Percentiles rank a stretch among this genome's conserved stretches.
phyloP scores from a whole-genome alignment of 2,329 filamentous ascomycete species.

The Fusarium liriodendri region DNA sequence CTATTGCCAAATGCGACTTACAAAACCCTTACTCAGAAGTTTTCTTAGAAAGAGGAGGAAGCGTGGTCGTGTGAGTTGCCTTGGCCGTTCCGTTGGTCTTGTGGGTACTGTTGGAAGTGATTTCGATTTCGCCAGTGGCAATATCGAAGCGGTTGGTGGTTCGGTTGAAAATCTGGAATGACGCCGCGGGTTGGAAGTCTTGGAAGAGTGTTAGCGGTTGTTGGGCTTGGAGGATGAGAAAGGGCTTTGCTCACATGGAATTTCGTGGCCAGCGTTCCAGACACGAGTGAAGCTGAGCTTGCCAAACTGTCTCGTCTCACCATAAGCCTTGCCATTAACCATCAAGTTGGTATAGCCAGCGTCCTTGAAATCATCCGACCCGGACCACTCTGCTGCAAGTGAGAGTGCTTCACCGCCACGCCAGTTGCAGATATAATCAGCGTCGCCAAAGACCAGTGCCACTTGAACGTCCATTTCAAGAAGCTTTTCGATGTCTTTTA shows the following conservation, averaged over 20 bases:
- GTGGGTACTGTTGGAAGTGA: background rate
- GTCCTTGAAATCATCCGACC: background rate
- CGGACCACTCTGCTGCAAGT: constrained; percentile 1
- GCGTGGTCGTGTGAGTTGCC: constrained; percentile 6
- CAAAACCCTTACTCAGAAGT: background rate
- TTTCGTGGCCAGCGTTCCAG: constrained; percentile 20
- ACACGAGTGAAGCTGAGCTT: constrained; percentile 22
- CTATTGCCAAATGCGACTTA: background rate
- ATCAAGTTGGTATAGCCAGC: constrained; percentile 14
- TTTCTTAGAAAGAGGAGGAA: constrained; percentile 2
- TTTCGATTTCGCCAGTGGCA: constrained; percentile 5
- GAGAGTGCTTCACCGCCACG: constrained; percentile 19
- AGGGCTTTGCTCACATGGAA: constrained; percentile 4
- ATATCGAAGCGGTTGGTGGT: constrained; percentile 16
- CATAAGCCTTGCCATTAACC: constrained; percentile 12
- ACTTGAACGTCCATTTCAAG: constrained; percentile 17
- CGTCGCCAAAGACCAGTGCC: constrained; percentile 16
- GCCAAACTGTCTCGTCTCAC: constrained; percentile 16
- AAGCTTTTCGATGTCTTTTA: constrained; percentile 12
- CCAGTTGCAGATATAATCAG: constrained; percentile 29
- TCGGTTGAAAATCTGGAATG: constrained; percentile 18
- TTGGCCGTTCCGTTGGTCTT: constrained; percentile 14
- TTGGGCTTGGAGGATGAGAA: no score
- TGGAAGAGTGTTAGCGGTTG: background rate
- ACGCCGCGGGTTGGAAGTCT: constrained; percentile 15